Evolutionary conservation across 148 eudicot species (phyloP).

Genomic region (Linanthus parryae): DNA sequence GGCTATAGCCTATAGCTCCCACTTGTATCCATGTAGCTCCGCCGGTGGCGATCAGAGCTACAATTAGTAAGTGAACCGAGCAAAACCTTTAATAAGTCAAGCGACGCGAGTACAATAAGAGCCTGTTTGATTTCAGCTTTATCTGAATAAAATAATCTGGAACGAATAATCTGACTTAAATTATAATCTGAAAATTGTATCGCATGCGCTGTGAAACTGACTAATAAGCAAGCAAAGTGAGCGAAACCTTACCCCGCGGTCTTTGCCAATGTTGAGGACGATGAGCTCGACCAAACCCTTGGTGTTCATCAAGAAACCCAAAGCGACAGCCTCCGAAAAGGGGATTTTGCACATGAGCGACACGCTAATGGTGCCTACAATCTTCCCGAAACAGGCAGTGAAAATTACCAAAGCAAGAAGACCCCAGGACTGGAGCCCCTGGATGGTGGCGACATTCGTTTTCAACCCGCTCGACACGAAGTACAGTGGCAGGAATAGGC

Average conservation of each 20-base stretch:
- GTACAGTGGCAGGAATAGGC: conserved; percentile 74
- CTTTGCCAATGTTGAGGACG: conserved; percentile 76
- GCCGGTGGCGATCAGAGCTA: too few species aligned
- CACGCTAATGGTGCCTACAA: conserved; percentile 52
- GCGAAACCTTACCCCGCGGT: conserved; percentile 49
- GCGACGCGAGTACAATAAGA: too few species aligned
- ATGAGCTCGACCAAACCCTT: conserved; percentile 82
- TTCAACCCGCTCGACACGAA: conserved; percentile 83
- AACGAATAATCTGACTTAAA: too few species aligned
- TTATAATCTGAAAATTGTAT: too few species aligned
- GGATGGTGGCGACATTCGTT: conserved; percentile 65
- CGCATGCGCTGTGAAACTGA: too few species aligned
- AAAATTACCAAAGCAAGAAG: conserved; percentile 64
- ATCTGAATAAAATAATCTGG: too few species aligned
- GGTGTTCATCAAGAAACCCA: conserved; percentile 73
- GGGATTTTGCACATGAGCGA: conserved; percentile 53
- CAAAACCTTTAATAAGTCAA: too few species aligned
- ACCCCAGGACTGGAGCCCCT: conserved; percentile 81
- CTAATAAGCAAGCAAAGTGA: background rate
- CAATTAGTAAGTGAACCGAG: too few species aligned
- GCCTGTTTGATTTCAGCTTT: too few species aligned
- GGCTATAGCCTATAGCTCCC: too few species aligned
- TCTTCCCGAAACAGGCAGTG: conserved; percentile 74
- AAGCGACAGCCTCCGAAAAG: conserved; percentile 48
- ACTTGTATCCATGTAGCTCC: too few species aligned